Evolutionary conservation across 2,329 filamentous ascomycete species (phyloP).

Genomic region (Pyrenochaeta sp.): DNA sequence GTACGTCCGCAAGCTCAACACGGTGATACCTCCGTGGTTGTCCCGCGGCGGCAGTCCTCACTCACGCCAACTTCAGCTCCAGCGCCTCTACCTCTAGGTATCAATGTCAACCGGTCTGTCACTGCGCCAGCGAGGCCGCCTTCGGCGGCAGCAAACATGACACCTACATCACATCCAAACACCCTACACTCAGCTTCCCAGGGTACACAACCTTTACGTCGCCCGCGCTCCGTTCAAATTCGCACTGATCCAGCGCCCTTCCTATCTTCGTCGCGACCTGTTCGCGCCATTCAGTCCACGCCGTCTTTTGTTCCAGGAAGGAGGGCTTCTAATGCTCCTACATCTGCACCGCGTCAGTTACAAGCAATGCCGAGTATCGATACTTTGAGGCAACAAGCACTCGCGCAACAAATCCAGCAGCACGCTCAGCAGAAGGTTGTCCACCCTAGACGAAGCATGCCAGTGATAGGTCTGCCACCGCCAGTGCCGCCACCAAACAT

Average conservation of each 20-base stretch:
- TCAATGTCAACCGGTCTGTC: constrained; percentile 41
- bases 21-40: constrained; percentile 31
- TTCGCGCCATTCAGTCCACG: constrained; percentile 38
- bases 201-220: constrained; percentile 42
- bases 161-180: constrained; percentile 18
- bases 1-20: constrained; percentile 45
- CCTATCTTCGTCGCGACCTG: constrained; percentile 48
- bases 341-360: constrained; percentile 14
- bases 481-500: constrained; percentile 57
- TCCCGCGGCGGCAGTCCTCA: constrained; percentile 44
- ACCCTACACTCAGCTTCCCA: constrained; percentile 18
- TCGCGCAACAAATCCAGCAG: constrained; percentile 15
- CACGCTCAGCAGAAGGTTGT: constrained; percentile 22
- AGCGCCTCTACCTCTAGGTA: constrained; percentile 34
- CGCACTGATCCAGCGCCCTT: constrained; percentile 55
- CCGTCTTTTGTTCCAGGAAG: constrained; percentile 42
- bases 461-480: constrained; percentile 53
- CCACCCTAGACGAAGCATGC: constrained; percentile 46
- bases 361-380: constrained; percentile 31
- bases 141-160: constrained; percentile 20
- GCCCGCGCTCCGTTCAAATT: constrained; percentile 56
- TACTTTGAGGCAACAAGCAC: constrained; percentile 36
- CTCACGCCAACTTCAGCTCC: constrained; percentile 28
- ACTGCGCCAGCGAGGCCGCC: constrained; percentile 36
- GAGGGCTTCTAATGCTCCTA: constrained; percentile 28